phyloP scores from a whole-genome alignment of 2,329 filamentous ascomycete genomes.

The Gaeumannomyces tritici region DNA sequence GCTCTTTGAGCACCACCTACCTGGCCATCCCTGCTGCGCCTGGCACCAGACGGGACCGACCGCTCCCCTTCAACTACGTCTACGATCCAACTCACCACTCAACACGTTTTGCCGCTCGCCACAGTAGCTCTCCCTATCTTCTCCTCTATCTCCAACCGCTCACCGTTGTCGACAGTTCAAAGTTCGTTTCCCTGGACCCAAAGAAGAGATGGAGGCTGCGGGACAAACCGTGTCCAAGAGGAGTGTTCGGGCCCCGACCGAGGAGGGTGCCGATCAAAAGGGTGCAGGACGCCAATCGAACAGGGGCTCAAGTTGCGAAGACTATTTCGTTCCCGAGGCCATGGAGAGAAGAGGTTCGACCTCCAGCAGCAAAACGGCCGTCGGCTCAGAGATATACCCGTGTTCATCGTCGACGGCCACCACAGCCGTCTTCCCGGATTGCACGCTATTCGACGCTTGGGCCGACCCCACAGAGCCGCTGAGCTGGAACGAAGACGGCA shows the following conservation, averaged over 20 bases:
- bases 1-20: slow-evolving; percentile 1
- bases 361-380: background rate
- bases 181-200: background rate
- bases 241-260: slow-evolving; percentile 9
- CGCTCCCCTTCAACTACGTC: background rate
- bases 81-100: background rate
- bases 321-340: background rate
- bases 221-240: slow-evolving; percentile 11
- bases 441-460: background rate
- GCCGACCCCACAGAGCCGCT: slow-evolving; percentile 2
- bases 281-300: slow-evolving; percentile 2
- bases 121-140: background rate
- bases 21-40: background rate
- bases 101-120: background rate
- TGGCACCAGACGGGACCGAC: background rate
- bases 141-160: background rate
- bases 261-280: slow-evolving; percentile 10
- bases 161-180: background rate
- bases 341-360: background rate
- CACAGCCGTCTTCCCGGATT: background rate
- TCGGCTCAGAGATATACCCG: background rate
- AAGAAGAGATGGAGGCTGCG: slow-evolving; percentile 4
- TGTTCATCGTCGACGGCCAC: background rate
- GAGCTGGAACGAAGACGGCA: slow-evolving; percentile 3
- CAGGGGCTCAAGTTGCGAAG: slow-evolving; percentile 1